phyloP scores from a whole-genome alignment of 2,329 filamentous ascomycete species.

The Pleurostoma richardsiae region DNA sequence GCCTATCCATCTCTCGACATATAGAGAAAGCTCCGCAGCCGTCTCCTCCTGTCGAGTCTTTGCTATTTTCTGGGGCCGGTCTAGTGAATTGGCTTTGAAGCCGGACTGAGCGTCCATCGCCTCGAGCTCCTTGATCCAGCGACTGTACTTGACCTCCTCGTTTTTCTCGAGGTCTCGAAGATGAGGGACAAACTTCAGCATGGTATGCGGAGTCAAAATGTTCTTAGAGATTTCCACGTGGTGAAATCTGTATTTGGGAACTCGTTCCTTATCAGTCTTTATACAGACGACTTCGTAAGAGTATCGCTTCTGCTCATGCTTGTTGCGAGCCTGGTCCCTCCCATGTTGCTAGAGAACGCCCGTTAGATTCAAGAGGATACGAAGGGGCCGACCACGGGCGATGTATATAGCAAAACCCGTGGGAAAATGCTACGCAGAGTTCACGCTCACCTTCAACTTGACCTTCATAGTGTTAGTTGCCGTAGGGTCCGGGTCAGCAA shows the following conservation, averaged over 20 bases:
- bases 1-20: conserved; percentile 49
- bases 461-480: conserved; percentile 34
- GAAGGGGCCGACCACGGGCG: neutral
- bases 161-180: conserved; percentile 50
- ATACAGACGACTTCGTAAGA: conserved; percentile 37
- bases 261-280: conserved; percentile 44
- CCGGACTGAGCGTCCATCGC: conserved; percentile 53
- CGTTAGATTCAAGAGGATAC: conserved; percentile 9
- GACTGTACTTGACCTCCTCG: conserved; percentile 50
- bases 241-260: conserved; percentile 55
- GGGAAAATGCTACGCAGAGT: too few species aligned
- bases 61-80: conserved; percentile 42
- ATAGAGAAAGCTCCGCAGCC: conserved; percentile 44
- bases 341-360: conserved; percentile 31
- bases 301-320: conserved; percentile 37
- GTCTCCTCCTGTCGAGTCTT: conserved; percentile 46
- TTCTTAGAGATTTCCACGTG: conserved; percentile 57
- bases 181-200: conserved; percentile 56
- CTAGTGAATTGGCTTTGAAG: conserved; percentile 42
- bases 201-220: conserved; percentile 54
- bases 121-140: conserved; percentile 53
- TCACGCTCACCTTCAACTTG: conserved; percentile 40
- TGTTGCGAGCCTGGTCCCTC: conserved; percentile 28
- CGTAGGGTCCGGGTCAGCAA: conserved; percentile 3
- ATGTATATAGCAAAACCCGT: neutral